Evolutionary conservation across 805 yeast species (phyloP).

Genomic region (Candida broadrunensis): DNA sequence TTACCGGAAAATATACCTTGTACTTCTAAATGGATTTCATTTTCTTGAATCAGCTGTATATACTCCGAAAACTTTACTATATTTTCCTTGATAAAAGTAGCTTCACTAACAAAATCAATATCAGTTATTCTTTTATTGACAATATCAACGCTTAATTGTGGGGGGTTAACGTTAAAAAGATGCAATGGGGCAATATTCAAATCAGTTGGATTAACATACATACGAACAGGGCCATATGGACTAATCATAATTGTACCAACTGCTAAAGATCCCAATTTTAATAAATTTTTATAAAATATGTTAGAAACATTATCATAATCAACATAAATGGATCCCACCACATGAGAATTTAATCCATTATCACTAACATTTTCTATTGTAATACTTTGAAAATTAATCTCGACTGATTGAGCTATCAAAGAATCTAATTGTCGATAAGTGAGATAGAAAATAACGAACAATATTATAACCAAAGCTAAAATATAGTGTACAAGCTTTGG

Average conservation of each 20-base stretch:
- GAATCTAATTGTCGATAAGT: conserved; percentile 11
- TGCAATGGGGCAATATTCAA: conserved; percentile 13
- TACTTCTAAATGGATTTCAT: conserved; percentile 19
- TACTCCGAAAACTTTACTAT: conserved; percentile 13
- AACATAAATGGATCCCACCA: conserved; percentile 21
- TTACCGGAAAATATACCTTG: conserved; percentile 15
- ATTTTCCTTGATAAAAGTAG: conserved; percentile 16
- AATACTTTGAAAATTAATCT: conserved; percentile 19
- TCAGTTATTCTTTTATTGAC: conserved; percentile 16
- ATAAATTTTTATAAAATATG: conserved; percentile 14
- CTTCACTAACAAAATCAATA: conserved; percentile 20
- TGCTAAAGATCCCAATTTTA: conserved; percentile 17
- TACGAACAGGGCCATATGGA: conserved; percentile 15
- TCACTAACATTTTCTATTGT: conserved; percentile 20
- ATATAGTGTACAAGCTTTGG: conserved; percentile 2
- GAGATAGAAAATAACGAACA: conserved; percentile 9
- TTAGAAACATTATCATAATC: conserved; percentile 25
- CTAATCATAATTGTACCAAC: conserved; percentile 21
- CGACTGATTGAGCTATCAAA: conserved; percentile 17
- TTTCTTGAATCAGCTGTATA: conserved; percentile 12
- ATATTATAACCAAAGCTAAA: conserved; percentile 4
- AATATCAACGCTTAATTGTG: conserved; percentile 19
- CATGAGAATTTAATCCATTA: conserved; percentile 26
- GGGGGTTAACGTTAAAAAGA: conserved; percentile 20
- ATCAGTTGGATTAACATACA: conserved; percentile 15